Evolutionary conservation across 1,284 basidiomycete species (phyloP).

Genomic region (Ustilago lituana): DNA sequence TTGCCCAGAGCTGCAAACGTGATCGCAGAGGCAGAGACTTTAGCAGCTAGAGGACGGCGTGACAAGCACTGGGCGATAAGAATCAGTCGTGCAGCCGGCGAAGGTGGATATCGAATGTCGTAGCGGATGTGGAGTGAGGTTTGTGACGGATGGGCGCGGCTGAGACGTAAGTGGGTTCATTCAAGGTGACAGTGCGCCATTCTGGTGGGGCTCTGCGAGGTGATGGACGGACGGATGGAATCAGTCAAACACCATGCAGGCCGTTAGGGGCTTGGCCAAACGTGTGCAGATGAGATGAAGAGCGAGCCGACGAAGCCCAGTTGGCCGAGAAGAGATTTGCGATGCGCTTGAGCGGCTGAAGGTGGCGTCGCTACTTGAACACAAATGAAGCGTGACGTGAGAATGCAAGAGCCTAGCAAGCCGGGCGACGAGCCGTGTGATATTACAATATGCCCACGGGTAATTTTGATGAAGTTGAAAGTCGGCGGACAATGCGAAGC

Average conservation of each 20-base stretch:
- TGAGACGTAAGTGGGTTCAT: background rate
- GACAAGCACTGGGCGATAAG: too few species aligned
- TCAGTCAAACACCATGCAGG: slow-evolving; percentile 4
- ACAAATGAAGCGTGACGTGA: background rate
- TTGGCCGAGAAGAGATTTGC: too few species aligned
- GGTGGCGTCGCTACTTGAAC: background rate
- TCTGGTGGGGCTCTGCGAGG: background rate
- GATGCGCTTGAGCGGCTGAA: too few species aligned
- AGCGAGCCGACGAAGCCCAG: background rate
- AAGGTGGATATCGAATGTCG: too few species aligned
- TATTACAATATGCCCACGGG: too few species aligned
- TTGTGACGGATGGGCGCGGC: background rate
- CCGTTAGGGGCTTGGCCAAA: slow-evolving; percentile 2
- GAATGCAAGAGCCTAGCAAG: background rate
- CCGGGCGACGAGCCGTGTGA: background rate
- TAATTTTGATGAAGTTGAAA: too few species aligned
- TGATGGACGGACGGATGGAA: background rate
- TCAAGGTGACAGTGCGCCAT: slow-evolving; percentile 15
- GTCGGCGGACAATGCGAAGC: too few species aligned
- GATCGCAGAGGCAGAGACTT: too few species aligned
- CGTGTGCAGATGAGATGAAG: slow-evolving; percentile 2
- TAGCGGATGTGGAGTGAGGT: background rate
- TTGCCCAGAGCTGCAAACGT: too few species aligned
- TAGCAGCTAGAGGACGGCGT: too few species aligned
- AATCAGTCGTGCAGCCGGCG: too few species aligned